Evolutionary conservation across 2,329 filamentous ascomycete genomes (phyloP).

Genomic region (Tothia fuscella): DNA sequence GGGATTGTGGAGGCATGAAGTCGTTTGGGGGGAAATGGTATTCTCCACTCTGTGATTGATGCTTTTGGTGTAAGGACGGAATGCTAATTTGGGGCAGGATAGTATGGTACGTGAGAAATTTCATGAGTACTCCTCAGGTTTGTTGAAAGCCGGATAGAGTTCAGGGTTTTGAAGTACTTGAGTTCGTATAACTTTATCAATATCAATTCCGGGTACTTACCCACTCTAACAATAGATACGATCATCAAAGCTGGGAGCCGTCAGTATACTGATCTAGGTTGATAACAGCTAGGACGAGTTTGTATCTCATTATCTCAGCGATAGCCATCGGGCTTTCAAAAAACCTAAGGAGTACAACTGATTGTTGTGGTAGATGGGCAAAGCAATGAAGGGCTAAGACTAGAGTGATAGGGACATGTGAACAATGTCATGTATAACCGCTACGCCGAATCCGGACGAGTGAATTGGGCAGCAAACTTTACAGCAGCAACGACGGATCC

Average conservation of each 20-base stretch:
- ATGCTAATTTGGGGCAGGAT: constrained; percentile 21
- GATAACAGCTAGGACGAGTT: too few relatives aligned
- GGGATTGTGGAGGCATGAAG: constrained; percentile 52
- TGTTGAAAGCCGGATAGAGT: too few relatives aligned
- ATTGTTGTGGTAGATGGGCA: background rate
- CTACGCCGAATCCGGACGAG: constrained; percentile 69
- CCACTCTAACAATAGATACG: too few relatives aligned
- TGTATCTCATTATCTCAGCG: too few relatives aligned
- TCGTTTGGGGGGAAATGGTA: constrained; percentile 83
- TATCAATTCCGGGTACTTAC: too few relatives aligned
- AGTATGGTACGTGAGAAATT: constrained; percentile 15
- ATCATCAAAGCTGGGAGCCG: too few relatives aligned
- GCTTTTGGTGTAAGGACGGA: background rate
- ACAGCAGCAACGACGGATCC: constrained; percentile 48
- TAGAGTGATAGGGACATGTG: constrained; percentile 51
- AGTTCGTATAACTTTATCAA: too few relatives aligned
- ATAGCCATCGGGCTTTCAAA: too few relatives aligned
- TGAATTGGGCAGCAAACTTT: constrained; percentile 67
- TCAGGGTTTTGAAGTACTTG: too few relatives aligned
- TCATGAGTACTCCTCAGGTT: too few relatives aligned
- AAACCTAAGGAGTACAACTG: too few relatives aligned
- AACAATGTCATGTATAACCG: constrained; percentile 79
- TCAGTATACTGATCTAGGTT: too few relatives aligned
- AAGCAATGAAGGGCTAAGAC: background rate
- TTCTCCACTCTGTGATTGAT: constrained; percentile 16